Conservation (phyloP, 768 basidiomycete species). For the Boletus reticuloceps region DNA sequence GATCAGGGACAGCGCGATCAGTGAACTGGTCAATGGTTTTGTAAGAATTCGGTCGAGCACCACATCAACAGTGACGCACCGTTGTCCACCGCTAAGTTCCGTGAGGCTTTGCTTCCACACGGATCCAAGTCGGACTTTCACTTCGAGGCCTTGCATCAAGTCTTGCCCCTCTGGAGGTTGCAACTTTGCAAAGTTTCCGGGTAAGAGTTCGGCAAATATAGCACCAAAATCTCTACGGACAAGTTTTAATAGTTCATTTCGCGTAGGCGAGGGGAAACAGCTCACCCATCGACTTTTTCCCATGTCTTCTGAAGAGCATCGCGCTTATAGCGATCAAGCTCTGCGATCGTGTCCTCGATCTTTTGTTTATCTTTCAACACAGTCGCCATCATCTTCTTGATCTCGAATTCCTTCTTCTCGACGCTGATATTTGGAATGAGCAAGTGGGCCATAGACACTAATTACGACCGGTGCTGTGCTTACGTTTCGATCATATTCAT, state of each 20-base stretch:
- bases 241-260: background rate
- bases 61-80: constrained; percentile 47
- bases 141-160: constrained; percentile 92
- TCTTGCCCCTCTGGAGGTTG: constrained; percentile 93
- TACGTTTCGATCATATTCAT: constrained; percentile 95
- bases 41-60: background rate
- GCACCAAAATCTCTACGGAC: constrained; percentile 82
- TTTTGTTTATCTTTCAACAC: constrained; percentile 92
- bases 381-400: constrained; percentile 84
- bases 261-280: background rate
- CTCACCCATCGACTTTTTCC: constrained; percentile 91
- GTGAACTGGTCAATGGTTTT: constrained; percentile 54
- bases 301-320: constrained; percentile 94
- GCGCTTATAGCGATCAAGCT: constrained; percentile 91
- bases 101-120: constrained; percentile 99
- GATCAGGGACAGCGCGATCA: constrained; percentile 96
- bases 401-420: constrained; percentile 86
- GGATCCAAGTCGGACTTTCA: constrained; percentile 90
- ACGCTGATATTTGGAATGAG: constrained; percentile 49
- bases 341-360: constrained; percentile 90
- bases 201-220: constrained; percentile 93
- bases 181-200: constrained; percentile 94
- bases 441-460: background rate
- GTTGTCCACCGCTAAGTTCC: constrained; percentile 94
- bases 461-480: constrained; percentile 19